Evolutionary conservation across 305 asterid species (phyloP), one percentile per base, ranked within the genome.

Genomic region (Solanum hybrid): DNA sequence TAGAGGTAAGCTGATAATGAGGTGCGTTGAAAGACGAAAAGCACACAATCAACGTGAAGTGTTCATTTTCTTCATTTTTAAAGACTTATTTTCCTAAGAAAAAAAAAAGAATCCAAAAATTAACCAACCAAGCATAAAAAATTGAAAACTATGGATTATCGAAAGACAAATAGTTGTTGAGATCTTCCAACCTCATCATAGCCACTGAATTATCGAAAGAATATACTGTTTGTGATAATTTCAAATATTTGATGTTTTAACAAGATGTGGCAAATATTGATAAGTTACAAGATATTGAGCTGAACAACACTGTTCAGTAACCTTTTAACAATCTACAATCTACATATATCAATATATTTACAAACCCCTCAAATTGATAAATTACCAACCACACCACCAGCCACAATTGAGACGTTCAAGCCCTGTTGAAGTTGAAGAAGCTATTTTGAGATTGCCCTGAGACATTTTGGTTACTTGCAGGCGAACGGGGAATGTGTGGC

Each of bases 401-500:
- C 20, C 16, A 8, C 34, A 69, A 3, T 51, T 42, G 87, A 76
- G n/a, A 27, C 5, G 2, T 84, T 92, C 92, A 94, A 56, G 86
- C 89, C 89, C 92, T 92, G 73, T 93, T 93, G 93, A 93, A 94
- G 81, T 93, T 94, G 79, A 89, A 92, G 88, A 88, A 91, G 90
- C 94, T 79, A 14, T 92, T 89, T 56, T 85, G 94, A 86, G 94
- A 69, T 86, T 91, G 95, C 79, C 92, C 92, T 32, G 91, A 88
- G 81, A 71, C 92, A 73, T 90, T 86, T 27, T 93, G 85, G 90
- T 88, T 91, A 88, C 90, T 91, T 26, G 92, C 79, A 73, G 90
- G 64, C 7, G 95, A 36, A n/a, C 71, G 91, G 79, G 94, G 91
- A 86, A 76, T 89, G 75, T 92, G 94, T 87, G 46, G 93, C 86